Conservation (phyloP, 257 asterid species). For the Knoxia roxburghii region DNA sequence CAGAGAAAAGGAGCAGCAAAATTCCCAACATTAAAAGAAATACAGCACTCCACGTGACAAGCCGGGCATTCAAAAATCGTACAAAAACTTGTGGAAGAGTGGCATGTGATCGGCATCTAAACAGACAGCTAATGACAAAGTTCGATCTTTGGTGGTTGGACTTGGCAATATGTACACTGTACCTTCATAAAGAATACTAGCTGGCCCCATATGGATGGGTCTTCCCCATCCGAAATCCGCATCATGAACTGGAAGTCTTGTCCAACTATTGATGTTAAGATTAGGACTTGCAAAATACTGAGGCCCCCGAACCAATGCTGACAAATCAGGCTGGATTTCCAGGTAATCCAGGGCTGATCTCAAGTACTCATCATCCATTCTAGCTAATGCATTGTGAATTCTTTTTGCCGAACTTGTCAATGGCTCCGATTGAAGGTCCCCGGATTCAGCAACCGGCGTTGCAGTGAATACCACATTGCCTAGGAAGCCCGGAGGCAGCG, state of each 20-base stretch:
- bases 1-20: not conserved
- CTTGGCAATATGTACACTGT: constrained; percentile 53
- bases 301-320: constrained; percentile 47
- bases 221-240: constrained; percentile 91
- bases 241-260: constrained; percentile 57
- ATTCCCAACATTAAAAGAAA: not conserved
- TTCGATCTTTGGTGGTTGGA: constrained; percentile 44
- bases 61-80: constrained; percentile 22
- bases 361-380: constrained; percentile 45
- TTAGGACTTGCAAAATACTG: constrained; percentile 66
- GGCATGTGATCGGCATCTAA: constrained; percentile 54
- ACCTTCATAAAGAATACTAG: constrained; percentile 56
- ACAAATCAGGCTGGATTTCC: constrained; percentile 49
- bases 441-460: constrained; percentile 42
- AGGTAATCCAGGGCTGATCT: constrained; percentile 52
- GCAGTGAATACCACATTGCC: constrained; percentile 69
- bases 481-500: constrained; percentile 55
- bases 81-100: constrained; percentile 49
- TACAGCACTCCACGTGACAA: too few species aligned
- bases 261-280: constrained; percentile 70
- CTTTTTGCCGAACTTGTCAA: constrained; percentile 33
- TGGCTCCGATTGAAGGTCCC: constrained; percentile 34
- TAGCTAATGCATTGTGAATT: constrained; percentile 45
- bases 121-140: constrained; percentile 55
- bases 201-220: constrained; percentile 68